Evolutionary conservation across 129 eudicot genomes (phyloP), one percentile per base, ranked within the genome.

Genomic region (Escallonia herrerae): DNA sequence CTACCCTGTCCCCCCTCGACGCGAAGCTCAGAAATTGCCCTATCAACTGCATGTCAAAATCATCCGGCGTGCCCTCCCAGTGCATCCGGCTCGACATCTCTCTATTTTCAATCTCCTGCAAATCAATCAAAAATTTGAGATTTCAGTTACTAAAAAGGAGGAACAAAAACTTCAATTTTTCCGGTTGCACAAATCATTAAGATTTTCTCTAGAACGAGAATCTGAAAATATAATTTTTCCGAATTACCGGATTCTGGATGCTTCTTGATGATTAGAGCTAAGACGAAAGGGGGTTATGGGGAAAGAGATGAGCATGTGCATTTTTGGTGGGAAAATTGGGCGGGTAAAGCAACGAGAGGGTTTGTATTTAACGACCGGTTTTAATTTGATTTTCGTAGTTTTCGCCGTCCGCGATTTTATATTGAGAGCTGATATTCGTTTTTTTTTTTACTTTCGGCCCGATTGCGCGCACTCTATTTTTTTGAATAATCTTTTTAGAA

Each of bases 1-100:
- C 94, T 15, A 82, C 89, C 33, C 89, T 68, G 40, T 86, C 94
- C 43, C 89, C 87, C 66, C 94, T 77, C 4, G 86, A 86, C 1
- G 89, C 86, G 51, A 58, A 86, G 62, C 89, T 82, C 48, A 86
- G 70, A 52, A 86, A 86, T 69, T 74, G 80, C 9, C 94, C 89
- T 7, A 74, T 82, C 80, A 49, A 51, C 66, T 86, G 89, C 89
- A 86, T 82, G 49, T 74, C 86, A n/a, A 79, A 77, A 46, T 79
- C 80, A 49, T 77, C 80, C 5, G 77, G 43, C 5, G 49, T n/a
- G 10, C 76, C 72, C 64, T 72, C 52, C 15, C 40, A 69, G 7
- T 58, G 59, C 9, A 72, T 62, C 40, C 67, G 67, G 66, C 58
- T 66, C 65, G 86, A 59, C 90, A 80, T 84, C n/a, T 74, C 48